Percentiles rank a stretch among this genome's conserved stretches.
Evolutionary conservation across 257 asterid genomes (phyloP).

Genomic region (Jacaranda mimosifolia): DNA sequence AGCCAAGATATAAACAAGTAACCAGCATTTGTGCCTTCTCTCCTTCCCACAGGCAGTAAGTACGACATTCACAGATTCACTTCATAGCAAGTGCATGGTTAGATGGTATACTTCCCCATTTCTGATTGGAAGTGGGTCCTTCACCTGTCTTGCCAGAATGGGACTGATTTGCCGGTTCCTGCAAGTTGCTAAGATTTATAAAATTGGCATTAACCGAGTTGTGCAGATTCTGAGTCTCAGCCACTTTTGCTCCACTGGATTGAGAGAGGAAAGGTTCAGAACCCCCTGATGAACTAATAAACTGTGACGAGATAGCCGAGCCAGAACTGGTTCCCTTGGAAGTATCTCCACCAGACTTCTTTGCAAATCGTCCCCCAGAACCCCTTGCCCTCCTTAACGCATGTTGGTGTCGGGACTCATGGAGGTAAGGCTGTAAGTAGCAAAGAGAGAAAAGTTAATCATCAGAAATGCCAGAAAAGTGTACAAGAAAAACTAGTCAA

Average conservation of each 20-base stretch:
- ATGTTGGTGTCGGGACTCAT: slow-evolving; percentile 94
- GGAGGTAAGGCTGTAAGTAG: slow-evolving; percentile 79
- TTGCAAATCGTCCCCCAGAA: slow-evolving; percentile 87
- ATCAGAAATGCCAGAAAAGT: neutral
- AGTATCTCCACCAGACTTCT: slow-evolving; percentile 57
- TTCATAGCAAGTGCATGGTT: slow-evolving; percentile 45
- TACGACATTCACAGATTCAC: slow-evolving; percentile 27
- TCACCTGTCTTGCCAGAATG: slow-evolving; percentile 35
- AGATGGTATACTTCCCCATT: slow-evolving; percentile 39
- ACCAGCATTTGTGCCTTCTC: slow-evolving; percentile 32
- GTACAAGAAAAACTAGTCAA: neutral
- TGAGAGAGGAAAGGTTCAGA: slow-evolving; percentile 45
- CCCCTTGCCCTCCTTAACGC: slow-evolving; percentile 88
- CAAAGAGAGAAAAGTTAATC: slow-evolving; percentile 14
- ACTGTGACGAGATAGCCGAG: slow-evolving; percentile 44
- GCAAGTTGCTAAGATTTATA: slow-evolving; percentile 51
- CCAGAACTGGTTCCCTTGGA: slow-evolving; percentile 51
- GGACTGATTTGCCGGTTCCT: slow-evolving; percentile 43
- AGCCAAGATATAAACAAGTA: slow-evolving; percentile 43
- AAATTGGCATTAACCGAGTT: slow-evolving; percentile 39
- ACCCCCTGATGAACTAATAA: slow-evolving; percentile 48
- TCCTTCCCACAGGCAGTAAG: neutral
- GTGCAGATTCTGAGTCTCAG: slow-evolving; percentile 35
- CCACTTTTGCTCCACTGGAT: slow-evolving; percentile 39
- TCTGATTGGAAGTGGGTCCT: slow-evolving; percentile 41